Conservation (phyloP, 441 rosid genomes). For the Daphne laureola region DNA sequence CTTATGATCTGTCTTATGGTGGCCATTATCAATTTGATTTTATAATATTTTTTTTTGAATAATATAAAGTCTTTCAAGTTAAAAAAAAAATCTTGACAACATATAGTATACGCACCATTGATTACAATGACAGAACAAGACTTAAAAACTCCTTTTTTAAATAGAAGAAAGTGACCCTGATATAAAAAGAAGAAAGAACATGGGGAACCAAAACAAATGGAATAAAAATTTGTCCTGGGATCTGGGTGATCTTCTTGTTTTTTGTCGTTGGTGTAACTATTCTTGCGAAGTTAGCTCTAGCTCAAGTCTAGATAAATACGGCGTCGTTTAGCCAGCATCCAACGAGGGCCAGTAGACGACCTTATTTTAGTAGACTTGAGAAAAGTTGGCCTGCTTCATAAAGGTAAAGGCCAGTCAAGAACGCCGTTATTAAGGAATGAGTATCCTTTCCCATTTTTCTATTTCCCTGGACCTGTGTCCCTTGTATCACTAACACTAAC, state of each 20-base stretch:
- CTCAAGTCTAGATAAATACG: constrained; percentile 45
- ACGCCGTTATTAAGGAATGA: constrained; percentile 4
- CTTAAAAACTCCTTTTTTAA: neutral
- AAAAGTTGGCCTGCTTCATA: neutral
- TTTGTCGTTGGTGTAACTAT: neutral
- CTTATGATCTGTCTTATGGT: no score
- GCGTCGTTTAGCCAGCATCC: constrained; percentile 51
- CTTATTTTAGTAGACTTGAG: constrained; percentile 40
- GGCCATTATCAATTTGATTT: no score
- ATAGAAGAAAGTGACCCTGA: no score
- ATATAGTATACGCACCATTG: neutral
- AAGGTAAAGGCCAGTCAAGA: constrained; percentile 6
- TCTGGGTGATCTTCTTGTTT: constrained; percentile 9
- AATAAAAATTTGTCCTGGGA: constrained; percentile 4
- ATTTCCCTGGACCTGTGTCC: no score
- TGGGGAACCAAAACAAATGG: neutral
- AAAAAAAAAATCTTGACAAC: no score
- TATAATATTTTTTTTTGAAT: no score
- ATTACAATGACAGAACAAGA: neutral
- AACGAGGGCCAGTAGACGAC: neutral
- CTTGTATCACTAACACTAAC: no score
- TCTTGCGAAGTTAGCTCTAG: constrained; percentile 10
- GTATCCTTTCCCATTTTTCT: no score
- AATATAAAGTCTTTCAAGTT: no score
- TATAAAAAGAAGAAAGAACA: no score